phyloP scores from a whole-genome alignment of 2,329 filamentous ascomycete genomes.

The Penicillium sp. region DNA sequence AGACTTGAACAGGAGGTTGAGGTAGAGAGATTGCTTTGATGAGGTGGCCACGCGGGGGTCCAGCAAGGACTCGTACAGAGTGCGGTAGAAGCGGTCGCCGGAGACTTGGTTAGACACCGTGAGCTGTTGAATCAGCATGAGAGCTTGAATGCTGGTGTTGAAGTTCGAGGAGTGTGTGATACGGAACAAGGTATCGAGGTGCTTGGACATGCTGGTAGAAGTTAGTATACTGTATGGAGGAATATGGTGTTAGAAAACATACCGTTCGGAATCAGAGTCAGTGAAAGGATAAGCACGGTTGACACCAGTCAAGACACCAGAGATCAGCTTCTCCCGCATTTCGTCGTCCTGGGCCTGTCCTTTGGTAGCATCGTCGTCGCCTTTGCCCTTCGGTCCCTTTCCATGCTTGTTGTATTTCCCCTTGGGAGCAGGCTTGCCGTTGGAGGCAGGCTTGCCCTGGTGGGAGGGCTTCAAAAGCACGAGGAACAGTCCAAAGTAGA shows the following conservation, averaged over 20 bases:
- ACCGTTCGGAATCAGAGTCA: slow-evolving; percentile 73
- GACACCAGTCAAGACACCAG: slow-evolving; percentile 86
- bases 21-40: slow-evolving; percentile 92
- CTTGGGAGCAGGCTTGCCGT: slow-evolving; percentile 51
- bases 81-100: slow-evolving; percentile 89
- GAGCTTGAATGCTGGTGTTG: slow-evolving; percentile 94
- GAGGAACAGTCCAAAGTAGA: slow-evolving; percentile 91
- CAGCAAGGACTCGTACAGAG: slow-evolving; percentile 89
- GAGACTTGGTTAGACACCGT: slow-evolving; percentile 76
- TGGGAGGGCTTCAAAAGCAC: slow-evolving; percentile 66
- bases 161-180: slow-evolving; percentile 98
- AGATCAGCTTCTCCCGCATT: slow-evolving; percentile 85
- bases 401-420: slow-evolving; percentile 50
- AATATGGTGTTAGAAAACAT: slow-evolving; percentile 33
- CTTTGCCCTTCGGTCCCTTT: slow-evolving; percentile 51
- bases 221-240: neutral
- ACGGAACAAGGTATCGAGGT: slow-evolving; percentile 90
- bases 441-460: slow-evolving; percentile 33
- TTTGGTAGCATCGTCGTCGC: slow-evolving; percentile 42
- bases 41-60: slow-evolving; percentile 85
- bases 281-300: slow-evolving; percentile 96
- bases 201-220: slow-evolving; percentile 58
- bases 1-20: slow-evolving; percentile 86
- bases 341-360: slow-evolving; percentile 59
- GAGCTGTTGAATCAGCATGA: slow-evolving; percentile 92